A percentile compares a stretch with the other conserved stretches of the same genome.
Evolutionary conservation across 139 green algal genomes (phyloP).

Genomic region (Limnomonas spitsbergensis): DNA sequence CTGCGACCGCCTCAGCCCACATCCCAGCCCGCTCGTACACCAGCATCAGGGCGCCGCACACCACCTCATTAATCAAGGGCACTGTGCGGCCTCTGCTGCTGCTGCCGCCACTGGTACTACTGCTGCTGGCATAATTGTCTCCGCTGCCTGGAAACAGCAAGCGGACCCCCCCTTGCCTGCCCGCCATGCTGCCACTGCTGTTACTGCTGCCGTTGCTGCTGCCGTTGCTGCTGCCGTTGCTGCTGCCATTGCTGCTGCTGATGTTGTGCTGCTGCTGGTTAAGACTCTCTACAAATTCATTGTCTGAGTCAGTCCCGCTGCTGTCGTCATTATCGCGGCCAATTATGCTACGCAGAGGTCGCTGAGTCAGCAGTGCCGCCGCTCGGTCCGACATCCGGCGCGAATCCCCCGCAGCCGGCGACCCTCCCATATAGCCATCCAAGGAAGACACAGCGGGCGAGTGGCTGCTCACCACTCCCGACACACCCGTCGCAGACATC

Average conservation of each 20-base stretch:
- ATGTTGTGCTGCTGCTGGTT: not conserved
- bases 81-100: not conserved
- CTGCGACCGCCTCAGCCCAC: slow-evolving; percentile 61
- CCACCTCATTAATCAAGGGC: slow-evolving; percentile 72
- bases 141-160: not conserved
- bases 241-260: not conserved
- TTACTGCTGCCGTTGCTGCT: not conserved
- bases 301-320: no score
- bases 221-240: not conserved
- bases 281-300: not conserved
- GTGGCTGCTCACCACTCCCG: not conserved
- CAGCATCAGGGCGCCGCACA: slow-evolving; percentile 80
- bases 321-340: not conserved
- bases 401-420: not conserved
- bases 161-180: no score
- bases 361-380: not conserved
- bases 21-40: slow-evolving; percentile 77
- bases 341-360: not conserved
- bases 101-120: not conserved
- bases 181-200: no score
- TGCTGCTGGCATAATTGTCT: not conserved
- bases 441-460: not conserved
- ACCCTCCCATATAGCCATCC: not conserved
- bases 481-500: not conserved
- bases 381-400: not conserved